Percentiles rank a stretch among this genome's conserved stretches.
These are phyloP conservation scores for Magnolia changhungtana DNA, from an alignment of 164 flowering plant genomes.

Conservation along the genomic window DNA sequence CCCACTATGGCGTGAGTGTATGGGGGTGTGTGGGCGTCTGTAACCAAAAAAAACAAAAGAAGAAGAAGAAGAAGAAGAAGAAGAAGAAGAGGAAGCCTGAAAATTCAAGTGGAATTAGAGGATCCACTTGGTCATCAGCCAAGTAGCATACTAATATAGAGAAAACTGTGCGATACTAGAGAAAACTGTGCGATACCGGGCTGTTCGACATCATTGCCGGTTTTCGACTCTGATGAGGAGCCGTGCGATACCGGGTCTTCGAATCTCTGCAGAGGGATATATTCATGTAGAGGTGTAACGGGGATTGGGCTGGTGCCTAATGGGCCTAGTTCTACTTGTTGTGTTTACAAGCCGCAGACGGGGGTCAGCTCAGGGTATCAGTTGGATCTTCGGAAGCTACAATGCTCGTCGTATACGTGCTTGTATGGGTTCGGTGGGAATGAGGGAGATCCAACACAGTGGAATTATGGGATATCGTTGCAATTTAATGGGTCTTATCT, in stretches of 20 bases:
- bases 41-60: too few species aligned
- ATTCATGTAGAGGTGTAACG: conserved; percentile 54
- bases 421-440: conserved; percentile 51
- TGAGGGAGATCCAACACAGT: conserved; percentile 50
- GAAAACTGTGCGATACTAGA: too few species aligned
- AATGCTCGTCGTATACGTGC: conserved; percentile 59
- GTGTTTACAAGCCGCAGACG: conserved; percentile 45
- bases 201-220: conserved; percentile 57
- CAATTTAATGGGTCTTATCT: conserved; percentile 32
- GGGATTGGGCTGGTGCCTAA: conserved; percentile 54
- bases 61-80: too few species aligned
- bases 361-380: conserved; percentile 32
- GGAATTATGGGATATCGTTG: conserved; percentile 54
- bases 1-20: too few species aligned
- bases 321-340: conserved; percentile 53
- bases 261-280: conserved; percentile 48
- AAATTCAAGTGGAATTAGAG: too few species aligned
- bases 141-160: too few species aligned
- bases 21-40: too few species aligned
- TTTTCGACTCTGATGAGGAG: conserved; percentile 40
- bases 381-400: conserved; percentile 60
- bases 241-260: conserved; percentile 46
- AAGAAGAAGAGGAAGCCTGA: too few species aligned
- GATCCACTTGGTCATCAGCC: too few species aligned
- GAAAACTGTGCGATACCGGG: too few species aligned